These are phyloP conservation scores for Ensete ventricosum DNA, from an alignment of 176 grass and related monocot genomes.

Conservation along the genomic window DNA sequence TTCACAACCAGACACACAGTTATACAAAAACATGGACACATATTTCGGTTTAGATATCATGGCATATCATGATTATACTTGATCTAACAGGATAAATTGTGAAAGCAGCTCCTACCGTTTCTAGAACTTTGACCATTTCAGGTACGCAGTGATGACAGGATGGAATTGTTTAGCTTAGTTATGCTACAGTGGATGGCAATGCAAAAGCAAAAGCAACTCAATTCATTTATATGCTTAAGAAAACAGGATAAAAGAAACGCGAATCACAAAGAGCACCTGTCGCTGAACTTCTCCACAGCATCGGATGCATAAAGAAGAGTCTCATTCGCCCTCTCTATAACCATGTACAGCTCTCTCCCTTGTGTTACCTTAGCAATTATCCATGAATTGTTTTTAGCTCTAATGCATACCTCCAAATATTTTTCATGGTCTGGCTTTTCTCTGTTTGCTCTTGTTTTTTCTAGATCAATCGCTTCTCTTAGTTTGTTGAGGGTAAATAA, in stretches of 20 bases:
- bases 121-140: neutral
- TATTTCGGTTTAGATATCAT: neutral
- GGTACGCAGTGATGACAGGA: neutral
- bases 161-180: neutral
- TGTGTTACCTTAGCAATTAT: conserved; percentile 73
- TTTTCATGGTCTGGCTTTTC: conserved; percentile 48
- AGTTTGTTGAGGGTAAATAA: conserved; percentile 68
- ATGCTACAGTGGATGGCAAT: neutral
- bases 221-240: neutral
- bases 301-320: conserved; percentile 89
- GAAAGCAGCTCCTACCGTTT: neutral
- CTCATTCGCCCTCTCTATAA: conserved; percentile 76
- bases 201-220: neutral
- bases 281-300: conserved; percentile 93
- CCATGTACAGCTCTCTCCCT: conserved; percentile 88
- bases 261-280: conserved; percentile 44
- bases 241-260: conserved; percentile 5
- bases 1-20: too few relatives aligned
- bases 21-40: neutral
- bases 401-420: conserved; percentile 73
- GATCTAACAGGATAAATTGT: neutral
- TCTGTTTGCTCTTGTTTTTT: conserved; percentile 56
- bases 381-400: conserved; percentile 82
- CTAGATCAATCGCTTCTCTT: conserved; percentile 76
- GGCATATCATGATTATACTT: too few relatives aligned